These are phyloP conservation scores for Stereocaulon alpinum DNA, from an alignment of 495 filamentous ascomycete species.

Conservation along the genomic window DNA sequence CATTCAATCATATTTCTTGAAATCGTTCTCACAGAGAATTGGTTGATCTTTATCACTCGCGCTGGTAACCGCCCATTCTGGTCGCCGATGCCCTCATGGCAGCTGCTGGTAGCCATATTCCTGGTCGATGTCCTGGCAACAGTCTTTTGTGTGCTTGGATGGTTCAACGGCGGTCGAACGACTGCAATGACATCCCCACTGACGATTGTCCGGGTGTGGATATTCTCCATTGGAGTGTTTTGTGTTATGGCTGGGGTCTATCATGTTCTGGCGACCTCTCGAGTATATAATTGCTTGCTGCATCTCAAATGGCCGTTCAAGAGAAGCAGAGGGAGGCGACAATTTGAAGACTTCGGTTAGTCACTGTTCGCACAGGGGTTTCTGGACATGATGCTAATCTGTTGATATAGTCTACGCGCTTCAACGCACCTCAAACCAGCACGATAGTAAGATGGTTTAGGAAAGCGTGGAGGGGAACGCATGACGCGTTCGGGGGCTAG, in stretches of 20 bases:
- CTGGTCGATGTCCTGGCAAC: slow-evolving; percentile 74
- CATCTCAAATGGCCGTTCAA: slow-evolving; percentile 67
- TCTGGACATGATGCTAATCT: background rate
- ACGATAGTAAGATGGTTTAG: slow-evolving; percentile 48
- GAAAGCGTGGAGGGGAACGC: no score
- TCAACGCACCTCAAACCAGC: slow-evolving; percentile 74
- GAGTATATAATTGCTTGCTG: slow-evolving; percentile 81
- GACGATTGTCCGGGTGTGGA: slow-evolving; percentile 76
- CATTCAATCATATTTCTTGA: slow-evolving; percentile 82
- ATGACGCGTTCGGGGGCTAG: no score
- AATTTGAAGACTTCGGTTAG: slow-evolving; percentile 79
- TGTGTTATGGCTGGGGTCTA: slow-evolving; percentile 57
- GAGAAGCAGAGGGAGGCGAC: slow-evolving; percentile 62
- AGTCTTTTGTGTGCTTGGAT: slow-evolving; percentile 74
- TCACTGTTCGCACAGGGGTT: slow-evolving; percentile 7
- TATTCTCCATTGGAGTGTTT: slow-evolving; percentile 81
- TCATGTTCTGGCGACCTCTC: slow-evolving; percentile 65
- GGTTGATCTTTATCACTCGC: slow-evolving; percentile 94
- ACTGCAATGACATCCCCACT: slow-evolving; percentile 42
- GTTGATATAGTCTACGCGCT: slow-evolving; percentile 57
- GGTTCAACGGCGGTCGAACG: slow-evolving; percentile 55
- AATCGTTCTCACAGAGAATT: slow-evolving; percentile 86
- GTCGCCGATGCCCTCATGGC: slow-evolving; percentile 74
- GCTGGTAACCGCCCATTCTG: slow-evolving; percentile 70
- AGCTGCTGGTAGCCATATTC: slow-evolving; percentile 64